These are phyloP conservation scores for Alternaria gansuensis DNA, from an alignment of 2,329 filamentous ascomycete genomes.

Conservation along the genomic window DNA sequence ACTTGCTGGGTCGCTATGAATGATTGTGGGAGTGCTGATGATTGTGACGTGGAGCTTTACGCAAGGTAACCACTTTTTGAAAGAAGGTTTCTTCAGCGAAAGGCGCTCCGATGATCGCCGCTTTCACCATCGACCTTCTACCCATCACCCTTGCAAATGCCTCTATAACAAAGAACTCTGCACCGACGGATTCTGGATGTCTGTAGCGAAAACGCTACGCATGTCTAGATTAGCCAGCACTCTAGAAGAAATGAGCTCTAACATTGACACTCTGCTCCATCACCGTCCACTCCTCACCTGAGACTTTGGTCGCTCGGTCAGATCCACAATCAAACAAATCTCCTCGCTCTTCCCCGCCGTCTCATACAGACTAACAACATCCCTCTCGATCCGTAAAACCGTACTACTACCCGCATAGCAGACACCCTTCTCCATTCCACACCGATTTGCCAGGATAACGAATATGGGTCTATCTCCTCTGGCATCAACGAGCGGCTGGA, in stretches of 20 bases:
- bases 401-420: conserved; percentile 78
- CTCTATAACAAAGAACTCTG: not conserved
- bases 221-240: not conserved
- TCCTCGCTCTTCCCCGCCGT: conserved; percentile 75
- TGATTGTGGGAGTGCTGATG: conserved; percentile 19
- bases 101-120: not conserved
- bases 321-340: conserved; percentile 73
- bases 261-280: not conserved
- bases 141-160: not conserved
- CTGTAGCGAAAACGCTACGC: not conserved
- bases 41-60: conserved; percentile 12
- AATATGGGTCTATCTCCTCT: conserved; percentile 63
- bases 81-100: not conserved
- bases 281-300: conserved; percentile 45
- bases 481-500: conserved; percentile 66
- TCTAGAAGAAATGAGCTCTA: not conserved
- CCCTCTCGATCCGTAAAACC: conserved; percentile 71
- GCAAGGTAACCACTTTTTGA: not conserved
- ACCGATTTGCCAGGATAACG: conserved; percentile 75
- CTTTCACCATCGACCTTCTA: too few relatives aligned
- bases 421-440: conserved; percentile 70
- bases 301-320: conserved; percentile 54
- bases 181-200: not conserved
- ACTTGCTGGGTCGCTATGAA: conserved; percentile 47
- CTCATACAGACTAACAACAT: conserved; percentile 73